phyloP scores from a whole-genome alignment of 805 yeast genomes.

The Candida coquimbonensis region DNA sequence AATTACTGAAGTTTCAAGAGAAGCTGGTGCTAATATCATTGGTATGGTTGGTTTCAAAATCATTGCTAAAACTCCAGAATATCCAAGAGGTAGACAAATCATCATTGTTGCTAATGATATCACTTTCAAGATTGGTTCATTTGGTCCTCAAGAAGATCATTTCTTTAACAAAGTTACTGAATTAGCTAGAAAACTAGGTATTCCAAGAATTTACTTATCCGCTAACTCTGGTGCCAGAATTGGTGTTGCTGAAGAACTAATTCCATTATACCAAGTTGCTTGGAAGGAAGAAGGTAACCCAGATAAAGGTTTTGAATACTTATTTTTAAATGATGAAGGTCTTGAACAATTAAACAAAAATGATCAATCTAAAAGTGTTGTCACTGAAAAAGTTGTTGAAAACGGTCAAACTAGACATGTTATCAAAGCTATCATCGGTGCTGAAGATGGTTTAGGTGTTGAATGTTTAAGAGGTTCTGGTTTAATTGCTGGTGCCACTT shows the following conservation, averaged over 20 bases:
- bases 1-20: slow-evolving; percentile 84
- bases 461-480: slow-evolving; percentile 98
- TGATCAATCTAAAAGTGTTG: slow-evolving; percentile 55
- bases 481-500: slow-evolving; percentile 97
- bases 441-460: slow-evolving; percentile 96
- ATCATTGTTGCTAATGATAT: slow-evolving; percentile 94
- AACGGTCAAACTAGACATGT: slow-evolving; percentile 77
- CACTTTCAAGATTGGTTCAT: slow-evolving; percentile 96
- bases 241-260: slow-evolving; percentile 94
- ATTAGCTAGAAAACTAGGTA: slow-evolving; percentile 81
- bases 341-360: slow-evolving; percentile 46
- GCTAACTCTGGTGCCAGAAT: slow-evolving; percentile 99
- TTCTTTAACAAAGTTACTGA: slow-evolving; percentile 92
- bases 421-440: slow-evolving; percentile 83
- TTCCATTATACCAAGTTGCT: slow-evolving; percentile 83
- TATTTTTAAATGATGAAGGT: slow-evolving; percentile 73
- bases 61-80: slow-evolving; percentile 90
- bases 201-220: slow-evolving; percentile 91
- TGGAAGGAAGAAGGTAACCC: slow-evolving; percentile 80
- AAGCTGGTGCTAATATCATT: slow-evolving; percentile 90
- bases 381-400: slow-evolving; percentile 76
- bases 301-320: slow-evolving; percentile 82
- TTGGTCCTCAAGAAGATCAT: slow-evolving; percentile 92
- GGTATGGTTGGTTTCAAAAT: slow-evolving; percentile 98
- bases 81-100: slow-evolving; percentile 92